phyloP scores from a whole-genome alignment of 805 yeast genomes.

The Starmerella sp. region DNA sequence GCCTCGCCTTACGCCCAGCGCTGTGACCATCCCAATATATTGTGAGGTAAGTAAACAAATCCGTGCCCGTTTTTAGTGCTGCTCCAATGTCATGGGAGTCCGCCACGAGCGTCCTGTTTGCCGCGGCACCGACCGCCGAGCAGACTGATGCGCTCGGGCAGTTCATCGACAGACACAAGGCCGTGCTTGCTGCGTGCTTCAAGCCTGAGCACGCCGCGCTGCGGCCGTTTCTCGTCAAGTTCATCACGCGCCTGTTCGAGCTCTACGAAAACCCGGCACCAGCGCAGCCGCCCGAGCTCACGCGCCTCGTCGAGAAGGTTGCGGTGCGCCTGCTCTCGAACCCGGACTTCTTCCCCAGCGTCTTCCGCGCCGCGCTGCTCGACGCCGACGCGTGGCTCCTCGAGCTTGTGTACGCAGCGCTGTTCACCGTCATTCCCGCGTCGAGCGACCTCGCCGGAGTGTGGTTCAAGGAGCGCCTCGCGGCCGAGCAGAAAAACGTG shows the following conservation, averaged over 20 bases:
- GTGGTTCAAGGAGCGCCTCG: conserved; percentile 15
- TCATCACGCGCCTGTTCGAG: conserved; percentile 13
- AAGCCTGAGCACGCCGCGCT: conserved; percentile 9
- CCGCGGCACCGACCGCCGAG: conserved; percentile 11
- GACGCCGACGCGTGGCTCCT: conserved; percentile 12
- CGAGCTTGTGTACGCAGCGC: conserved; percentile 18
- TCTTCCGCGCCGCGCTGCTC: conserved; percentile 12
- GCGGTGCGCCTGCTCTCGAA: conserved; percentile 13
- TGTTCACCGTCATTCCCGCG: conserved; percentile 21
- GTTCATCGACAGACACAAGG: conserved; percentile 12
- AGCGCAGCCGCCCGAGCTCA: not conserved
- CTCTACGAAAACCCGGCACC: conserved; percentile 8
- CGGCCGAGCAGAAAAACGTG: not conserved
- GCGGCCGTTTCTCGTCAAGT: conserved; percentile 10
- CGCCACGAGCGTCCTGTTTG: conserved; percentile 15
- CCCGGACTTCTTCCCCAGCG: conserved; percentile 15
- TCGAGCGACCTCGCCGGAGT: conserved; percentile 16
- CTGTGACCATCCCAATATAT: too few relatives aligned
- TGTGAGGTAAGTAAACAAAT: not conserved
- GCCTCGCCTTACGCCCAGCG: not conserved
- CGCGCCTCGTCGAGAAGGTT: conserved; percentile 8
- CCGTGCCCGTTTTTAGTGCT: not conserved
- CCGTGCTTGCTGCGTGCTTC: conserved; percentile 11
- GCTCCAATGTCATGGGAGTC: conserved; percentile 19
- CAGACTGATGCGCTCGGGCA: conserved; percentile 17